A percentile compares a stretch with the other conserved stretches of the same genome.
phyloP scores from a whole-genome alignment of 1,284 basidiomycete genomes.

The Ustilago esculenta region DNA sequence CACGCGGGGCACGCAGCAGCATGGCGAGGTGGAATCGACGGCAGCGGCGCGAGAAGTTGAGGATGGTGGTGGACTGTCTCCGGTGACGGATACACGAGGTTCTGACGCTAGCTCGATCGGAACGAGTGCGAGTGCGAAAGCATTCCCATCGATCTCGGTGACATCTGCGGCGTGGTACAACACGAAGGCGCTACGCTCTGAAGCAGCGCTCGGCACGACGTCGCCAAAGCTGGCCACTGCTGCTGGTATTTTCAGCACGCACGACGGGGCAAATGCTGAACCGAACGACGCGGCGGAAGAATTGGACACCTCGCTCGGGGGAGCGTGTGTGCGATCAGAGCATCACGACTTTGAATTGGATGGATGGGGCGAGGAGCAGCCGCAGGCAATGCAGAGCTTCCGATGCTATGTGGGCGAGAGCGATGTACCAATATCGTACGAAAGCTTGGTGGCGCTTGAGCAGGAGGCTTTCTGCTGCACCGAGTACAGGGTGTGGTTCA shows the following conservation, averaged over 20 bases:
- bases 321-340: constrained; percentile 21
- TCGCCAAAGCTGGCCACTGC: constrained; percentile 20
- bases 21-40: too few species aligned
- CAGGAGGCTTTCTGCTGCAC: constrained; percentile 5
- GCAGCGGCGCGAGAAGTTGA: too few species aligned
- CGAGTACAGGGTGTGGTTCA: constrained; percentile 26
- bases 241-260: constrained; percentile 14
- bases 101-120: constrained; percentile 28
- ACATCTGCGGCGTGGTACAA: constrained; percentile 56
- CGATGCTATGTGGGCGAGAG: constrained; percentile 22
- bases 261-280: constrained; percentile 1
- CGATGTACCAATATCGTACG: constrained; percentile 16
- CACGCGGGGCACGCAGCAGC: too few species aligned
- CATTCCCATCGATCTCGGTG: constrained; percentile 51
- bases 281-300: constrained; percentile 2
- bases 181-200: constrained; percentile 30
- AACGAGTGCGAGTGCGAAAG: constrained; percentile 39
- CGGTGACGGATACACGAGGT: not conserved
- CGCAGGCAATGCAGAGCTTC: constrained; percentile 27
- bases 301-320: constrained; percentile 22
- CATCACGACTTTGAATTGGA: constrained; percentile 52
- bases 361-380: constrained; percentile 45
- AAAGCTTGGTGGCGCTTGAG: constrained; percentile 15
- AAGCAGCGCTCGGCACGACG: constrained; percentile 6
- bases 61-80: too few species aligned